Evolutionary conservation across 148 eudicot genomes (phyloP).

Genomic region (Selenicereus undatus): DNA sequence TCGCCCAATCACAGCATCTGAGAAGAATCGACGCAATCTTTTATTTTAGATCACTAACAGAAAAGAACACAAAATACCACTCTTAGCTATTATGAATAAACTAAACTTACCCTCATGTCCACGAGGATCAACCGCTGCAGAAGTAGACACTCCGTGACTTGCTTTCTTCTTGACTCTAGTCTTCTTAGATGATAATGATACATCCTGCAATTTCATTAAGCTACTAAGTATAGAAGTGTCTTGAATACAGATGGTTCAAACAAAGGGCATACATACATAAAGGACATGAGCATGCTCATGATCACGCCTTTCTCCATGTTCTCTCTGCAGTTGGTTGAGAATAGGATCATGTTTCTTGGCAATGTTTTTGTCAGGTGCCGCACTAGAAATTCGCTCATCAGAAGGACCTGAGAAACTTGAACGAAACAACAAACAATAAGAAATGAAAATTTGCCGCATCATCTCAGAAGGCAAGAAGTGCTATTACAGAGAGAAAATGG

Average conservation of each 20-base stretch:
- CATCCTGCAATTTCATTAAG: conserved; percentile 48
- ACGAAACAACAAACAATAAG: conserved; percentile 46
- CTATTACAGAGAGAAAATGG: neutral
- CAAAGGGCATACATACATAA: conserved; percentile 36
- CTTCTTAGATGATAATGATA: conserved; percentile 52
- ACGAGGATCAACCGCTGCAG: conserved; percentile 41
- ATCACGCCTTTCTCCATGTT: conserved; percentile 32
- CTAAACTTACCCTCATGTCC: conserved; percentile 59
- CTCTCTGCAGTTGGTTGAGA: conserved; percentile 34
- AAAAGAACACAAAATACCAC: conserved; percentile 2
- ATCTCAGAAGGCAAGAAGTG: neutral
- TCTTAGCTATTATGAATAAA: neutral
- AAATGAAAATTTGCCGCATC: conserved; percentile 5
- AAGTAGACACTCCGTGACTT: conserved; percentile 35
- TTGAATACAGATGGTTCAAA: conserved; percentile 2
- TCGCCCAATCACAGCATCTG: conserved; percentile 59
- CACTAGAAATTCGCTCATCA: conserved; percentile 42
- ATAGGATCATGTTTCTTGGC: conserved; percentile 33
- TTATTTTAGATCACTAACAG: conserved; percentile 1
- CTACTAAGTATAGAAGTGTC: conserved; percentile 19
- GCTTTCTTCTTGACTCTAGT: conserved; percentile 67
- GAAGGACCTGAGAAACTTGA: conserved; percentile 82
- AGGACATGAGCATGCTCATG: conserved; percentile 39
- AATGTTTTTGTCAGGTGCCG: conserved; percentile 36
- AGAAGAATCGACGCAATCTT: conserved; percentile 4